Percentiles rank a stretch among this genome's conserved stretches.
phyloP scores from a whole-genome alignment of 1,139 yeast genomes.

The Geotrichum europaeum region DNA sequence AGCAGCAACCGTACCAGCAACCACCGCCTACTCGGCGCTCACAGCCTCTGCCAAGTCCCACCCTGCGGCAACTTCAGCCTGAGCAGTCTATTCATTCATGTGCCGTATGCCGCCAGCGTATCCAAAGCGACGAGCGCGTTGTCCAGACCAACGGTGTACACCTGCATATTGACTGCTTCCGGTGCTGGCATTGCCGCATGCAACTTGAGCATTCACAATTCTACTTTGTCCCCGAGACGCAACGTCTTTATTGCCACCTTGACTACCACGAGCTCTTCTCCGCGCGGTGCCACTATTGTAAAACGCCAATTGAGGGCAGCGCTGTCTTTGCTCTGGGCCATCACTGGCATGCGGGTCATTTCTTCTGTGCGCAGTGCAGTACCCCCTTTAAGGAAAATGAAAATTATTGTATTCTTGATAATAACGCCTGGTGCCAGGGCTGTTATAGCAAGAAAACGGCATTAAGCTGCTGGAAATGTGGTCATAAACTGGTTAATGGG shows the following conservation, averaged over 20 bases:
- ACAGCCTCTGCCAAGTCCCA: slow-evolving; percentile 6
- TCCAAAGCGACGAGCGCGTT: slow-evolving; percentile 23
- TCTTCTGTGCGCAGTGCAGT: slow-evolving; percentile 34
- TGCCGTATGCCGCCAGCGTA: slow-evolving; percentile 15
- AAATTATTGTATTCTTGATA: slow-evolving; percentile 27
- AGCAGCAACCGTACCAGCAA: not conserved
- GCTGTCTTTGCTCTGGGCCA: slow-evolving; percentile 32
- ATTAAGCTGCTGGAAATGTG: slow-evolving; percentile 35
- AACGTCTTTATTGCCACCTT: slow-evolving; percentile 31
- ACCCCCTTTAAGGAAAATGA: slow-evolving; percentile 24
- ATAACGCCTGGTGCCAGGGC: slow-evolving; percentile 27
- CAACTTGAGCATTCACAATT: slow-evolving; percentile 33
- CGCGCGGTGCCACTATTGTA: slow-evolving; percentile 32
- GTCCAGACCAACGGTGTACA: slow-evolving; percentile 26
- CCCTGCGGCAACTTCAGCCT: slow-evolving; percentile 5
- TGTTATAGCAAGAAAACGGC: slow-evolving; percentile 30
- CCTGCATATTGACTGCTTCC: slow-evolving; percentile 32
- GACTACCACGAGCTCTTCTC: slow-evolving; percentile 35
- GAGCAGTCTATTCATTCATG: slow-evolving; percentile 16
- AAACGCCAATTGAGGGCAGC: slow-evolving; percentile 32
- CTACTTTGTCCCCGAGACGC: slow-evolving; percentile 19
- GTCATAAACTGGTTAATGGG: slow-evolving; percentile 22
- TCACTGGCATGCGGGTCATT: slow-evolving; percentile 34
- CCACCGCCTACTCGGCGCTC: not conserved
- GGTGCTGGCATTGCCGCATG: slow-evolving; percentile 29